A percentile compares a stretch with the other conserved stretches of the same genome.
These are phyloP conservation scores for Dipteronia sinensis DNA, from an alignment of 345 rosid genomes.

Conservation along the genomic window DNA sequence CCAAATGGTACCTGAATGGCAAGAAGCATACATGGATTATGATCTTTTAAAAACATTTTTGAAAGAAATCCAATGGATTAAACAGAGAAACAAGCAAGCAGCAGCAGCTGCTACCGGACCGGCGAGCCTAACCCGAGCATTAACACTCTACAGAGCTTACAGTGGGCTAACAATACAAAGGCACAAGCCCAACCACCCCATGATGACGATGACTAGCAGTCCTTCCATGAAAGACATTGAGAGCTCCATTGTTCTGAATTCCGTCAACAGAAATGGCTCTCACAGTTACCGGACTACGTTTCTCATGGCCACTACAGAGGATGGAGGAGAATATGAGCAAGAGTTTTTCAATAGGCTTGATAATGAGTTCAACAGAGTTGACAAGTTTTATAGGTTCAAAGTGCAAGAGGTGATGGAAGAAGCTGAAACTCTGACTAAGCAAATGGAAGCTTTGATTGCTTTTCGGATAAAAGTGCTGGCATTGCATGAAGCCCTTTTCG, in stretches of 20 bases:
- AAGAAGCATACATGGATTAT: constrained; percentile 47
- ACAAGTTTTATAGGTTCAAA: constrained; percentile 23
- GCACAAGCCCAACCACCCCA: constrained; percentile 21
- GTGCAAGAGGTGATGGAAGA: constrained; percentile 28
- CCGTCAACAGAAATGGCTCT: constrained; percentile 30
- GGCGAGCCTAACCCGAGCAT: constrained; percentile 29
- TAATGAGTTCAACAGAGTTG: constrained; percentile 23
- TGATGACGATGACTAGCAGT: not conserved
- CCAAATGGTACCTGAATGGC: constrained; percentile 53
- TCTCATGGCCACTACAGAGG: constrained; percentile 26
- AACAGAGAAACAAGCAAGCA: not conserved
- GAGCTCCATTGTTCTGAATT: constrained; percentile 16
- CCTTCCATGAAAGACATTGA: constrained; percentile 29
- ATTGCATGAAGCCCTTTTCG: constrained; percentile 4
- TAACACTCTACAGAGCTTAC: constrained; percentile 32
- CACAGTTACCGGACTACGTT: constrained; percentile 32
- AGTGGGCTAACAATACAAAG: constrained; percentile 35
- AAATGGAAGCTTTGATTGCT: constrained; percentile 32
- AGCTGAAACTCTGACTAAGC: constrained; percentile 24
- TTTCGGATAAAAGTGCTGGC: constrained; percentile 20
- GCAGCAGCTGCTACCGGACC: not conserved
- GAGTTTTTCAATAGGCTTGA: constrained; percentile 43
- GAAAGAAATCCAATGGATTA: constrained; percentile 24
- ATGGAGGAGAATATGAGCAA: constrained; percentile 44
- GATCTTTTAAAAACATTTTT: constrained; percentile 33